Conservation (phyloP, 805 yeast species). For the Monosporozyma aquatica region DNA sequence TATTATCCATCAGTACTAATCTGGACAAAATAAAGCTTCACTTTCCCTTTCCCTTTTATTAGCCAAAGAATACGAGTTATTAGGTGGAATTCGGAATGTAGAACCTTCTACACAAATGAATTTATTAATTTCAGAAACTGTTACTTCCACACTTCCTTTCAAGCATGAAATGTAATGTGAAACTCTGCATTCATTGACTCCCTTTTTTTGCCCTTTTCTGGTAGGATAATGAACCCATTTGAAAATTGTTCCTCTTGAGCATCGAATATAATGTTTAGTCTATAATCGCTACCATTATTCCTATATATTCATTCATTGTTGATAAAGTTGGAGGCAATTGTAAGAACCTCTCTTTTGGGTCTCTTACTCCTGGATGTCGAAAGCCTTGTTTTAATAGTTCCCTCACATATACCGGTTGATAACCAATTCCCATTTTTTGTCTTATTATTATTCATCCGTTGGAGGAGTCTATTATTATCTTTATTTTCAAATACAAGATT, state of each 20-base stretch:
- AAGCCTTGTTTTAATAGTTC: slow-evolving; percentile 6
- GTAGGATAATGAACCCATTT: slow-evolving; percentile 61
- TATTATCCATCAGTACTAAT: slow-evolving; percentile 27
- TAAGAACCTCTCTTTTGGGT: slow-evolving; percentile 32
- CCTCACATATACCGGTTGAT: slow-evolving; percentile 16
- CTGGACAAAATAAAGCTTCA: slow-evolving; percentile 68
- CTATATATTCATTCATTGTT: slow-evolving; percentile 34
- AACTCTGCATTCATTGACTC: slow-evolving; percentile 47
- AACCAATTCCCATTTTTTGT: slow-evolving; percentile 25
- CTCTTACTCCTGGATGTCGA: slow-evolving; percentile 20
- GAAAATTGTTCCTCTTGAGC: slow-evolving; percentile 54
- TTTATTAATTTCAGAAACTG: slow-evolving; percentile 41
- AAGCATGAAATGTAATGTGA: slow-evolving; percentile 65
- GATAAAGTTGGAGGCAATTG: slow-evolving; percentile 55
- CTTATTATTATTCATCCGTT: too few relatives aligned
- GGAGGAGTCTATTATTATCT: too few relatives aligned
- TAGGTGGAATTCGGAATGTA: slow-evolving; percentile 70
- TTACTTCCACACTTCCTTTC: slow-evolving; percentile 59
- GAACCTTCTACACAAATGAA: slow-evolving; percentile 65
- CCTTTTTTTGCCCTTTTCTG: slow-evolving; percentile 52
- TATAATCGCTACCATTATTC: slow-evolving; percentile 43
- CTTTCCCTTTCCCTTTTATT: slow-evolving; percentile 50
- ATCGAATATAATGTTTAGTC: slow-evolving; percentile 54
- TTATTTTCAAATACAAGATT: too few relatives aligned
- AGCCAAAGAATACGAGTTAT: slow-evolving; percentile 56